Evolutionary conservation across 106 monocot genomes (phyloP).

Genomic region (Phalaenopsis aphrodite): DNA sequence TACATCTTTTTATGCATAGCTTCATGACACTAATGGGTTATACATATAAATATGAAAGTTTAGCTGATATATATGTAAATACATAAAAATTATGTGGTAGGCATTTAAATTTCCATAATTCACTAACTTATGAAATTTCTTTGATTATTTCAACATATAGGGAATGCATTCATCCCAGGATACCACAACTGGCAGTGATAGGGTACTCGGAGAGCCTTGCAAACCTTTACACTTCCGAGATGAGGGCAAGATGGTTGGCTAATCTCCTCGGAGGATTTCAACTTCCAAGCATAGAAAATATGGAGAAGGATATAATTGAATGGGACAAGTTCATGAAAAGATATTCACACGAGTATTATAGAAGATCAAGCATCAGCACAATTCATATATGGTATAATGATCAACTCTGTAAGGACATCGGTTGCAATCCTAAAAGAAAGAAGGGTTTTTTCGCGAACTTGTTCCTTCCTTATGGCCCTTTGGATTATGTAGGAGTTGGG

Average conservation of each 20-base stretch:
- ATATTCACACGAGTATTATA: conserved; percentile 12
- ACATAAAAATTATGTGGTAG: no score
- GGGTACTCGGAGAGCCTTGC: conserved; percentile 51
- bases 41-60: no score
- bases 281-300: conserved; percentile 38
- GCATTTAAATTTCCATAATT: no score
- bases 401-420: conserved; percentile 57
- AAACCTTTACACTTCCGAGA: conserved; percentile 49
- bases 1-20: no score
- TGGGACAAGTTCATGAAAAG: conserved; percentile 48
- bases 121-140: background rate
- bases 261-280: conserved; percentile 46
- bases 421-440: conserved; percentile 46
- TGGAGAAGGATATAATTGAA: conserved; percentile 39
- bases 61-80: no score
- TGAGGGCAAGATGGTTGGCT: conserved; percentile 51
- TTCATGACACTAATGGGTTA: no score
- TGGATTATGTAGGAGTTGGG: conserved; percentile 36
- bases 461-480: conserved; percentile 52
- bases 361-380: conserved; percentile 27
- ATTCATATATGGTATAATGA: conserved; percentile 60
- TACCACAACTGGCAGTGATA: conserved; percentile 60
- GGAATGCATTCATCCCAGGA: conserved; percentile 62
- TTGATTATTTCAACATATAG: conserved; percentile 2
- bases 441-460: conserved; percentile 45